phyloP scores from a whole-genome alignment of 257 asterid species.

The Orobanche coerulescens region DNA sequence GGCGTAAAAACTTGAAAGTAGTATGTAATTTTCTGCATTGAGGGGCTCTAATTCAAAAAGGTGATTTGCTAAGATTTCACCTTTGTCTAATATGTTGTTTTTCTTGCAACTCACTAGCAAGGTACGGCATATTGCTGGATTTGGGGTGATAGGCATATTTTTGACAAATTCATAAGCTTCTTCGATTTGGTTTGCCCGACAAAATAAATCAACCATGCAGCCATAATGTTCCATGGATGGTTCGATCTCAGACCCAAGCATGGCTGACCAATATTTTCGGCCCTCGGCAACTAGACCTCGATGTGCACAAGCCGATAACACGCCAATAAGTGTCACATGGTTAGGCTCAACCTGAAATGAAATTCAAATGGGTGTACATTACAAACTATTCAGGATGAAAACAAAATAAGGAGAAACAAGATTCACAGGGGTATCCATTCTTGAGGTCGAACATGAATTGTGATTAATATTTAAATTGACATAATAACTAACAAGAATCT shows the following conservation, averaged over 20 bases:
- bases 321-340: slow-evolving; percentile 50
- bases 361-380: slow-evolving; percentile 9
- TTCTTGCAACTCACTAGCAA: slow-evolving; percentile 54
- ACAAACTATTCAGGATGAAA: too few species aligned
- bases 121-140: slow-evolving; percentile 55
- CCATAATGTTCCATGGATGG: slow-evolving; percentile 70
- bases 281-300: slow-evolving; percentile 52
- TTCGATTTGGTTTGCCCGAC: slow-evolving; percentile 41
- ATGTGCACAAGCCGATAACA: slow-evolving; percentile 58
- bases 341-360: slow-evolving; percentile 53
- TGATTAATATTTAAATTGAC: too few species aligned
- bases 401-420: too few species aligned
- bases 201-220: slow-evolving; percentile 60
- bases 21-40: slow-evolving; percentile 57
- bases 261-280: slow-evolving; percentile 45
- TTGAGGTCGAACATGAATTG: too few species aligned
- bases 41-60: slow-evolving; percentile 54
- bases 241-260: slow-evolving; percentile 49
- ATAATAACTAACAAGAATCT: too few species aligned
- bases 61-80: slow-evolving; percentile 40
- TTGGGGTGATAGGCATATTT: slow-evolving; percentile 46
- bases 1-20: slow-evolving; percentile 57
- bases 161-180: slow-evolving; percentile 44
- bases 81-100: slow-evolving; percentile 35
- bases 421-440: too few species aligned